Base-by-base conservation (phyloP, 345 rosid species). In the Acer campestre region DNA sequence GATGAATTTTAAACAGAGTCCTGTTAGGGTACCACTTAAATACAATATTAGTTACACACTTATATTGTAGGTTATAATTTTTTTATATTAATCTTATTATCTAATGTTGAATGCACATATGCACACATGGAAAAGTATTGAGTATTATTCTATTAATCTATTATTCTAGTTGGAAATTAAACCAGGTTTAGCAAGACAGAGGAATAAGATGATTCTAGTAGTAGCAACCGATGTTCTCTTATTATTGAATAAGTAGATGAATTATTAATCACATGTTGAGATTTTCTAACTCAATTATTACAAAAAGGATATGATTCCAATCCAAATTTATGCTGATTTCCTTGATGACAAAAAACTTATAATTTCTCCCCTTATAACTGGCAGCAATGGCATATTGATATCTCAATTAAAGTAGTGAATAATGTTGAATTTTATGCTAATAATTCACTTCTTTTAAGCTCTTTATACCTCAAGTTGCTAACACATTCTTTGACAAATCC, bases 391-490 rank as follows among this genome's bases (percentile, higher is more conserved):
- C 70, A 78, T 64, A 64, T 63, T 27, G 44, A 53, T 76, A 46
- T 13, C 25, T 35, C 69, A 42, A 29, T 22, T 27, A 62, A 22
- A 14, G 49, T 18, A 42, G 55, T 64, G 67, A 53, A 75, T 35
- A 53, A 75, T 35, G 73, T 71, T 79, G 76, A 77, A 77, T 74
- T 63, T 79, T 71, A 27, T 25, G 72, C 79, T 61, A 75, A 82
- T 85, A 77, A 83, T 87, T 56, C 66, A 58, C 64, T 75, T 68
- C 73, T 84, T 46, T 82, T 61, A 55, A 53, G 11, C 59, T 59
- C 62, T 73, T 83, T 63, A 63, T 73, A 42, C 68, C 71, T 67
- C 81, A 79, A 85, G 75, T 82, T 80, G 86, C 63, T 51, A 73
- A 70, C 61, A 82, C 78, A 85, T 87, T 81, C 83, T 74, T 18